Conservation (phyloP, 306 rosid genomes). For the Morella rubra region DNA sequence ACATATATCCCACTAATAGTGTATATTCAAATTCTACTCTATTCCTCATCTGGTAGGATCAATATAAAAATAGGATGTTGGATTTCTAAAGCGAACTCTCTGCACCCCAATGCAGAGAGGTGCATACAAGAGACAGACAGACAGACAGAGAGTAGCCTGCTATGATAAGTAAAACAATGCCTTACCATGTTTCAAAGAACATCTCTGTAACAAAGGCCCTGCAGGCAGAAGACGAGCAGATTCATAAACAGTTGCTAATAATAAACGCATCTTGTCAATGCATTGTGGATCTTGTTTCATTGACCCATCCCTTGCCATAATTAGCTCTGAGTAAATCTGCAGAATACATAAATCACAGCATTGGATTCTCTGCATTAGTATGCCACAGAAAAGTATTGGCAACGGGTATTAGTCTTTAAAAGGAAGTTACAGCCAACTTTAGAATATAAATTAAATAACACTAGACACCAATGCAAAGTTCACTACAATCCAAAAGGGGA, state of each 20-base stretch:
- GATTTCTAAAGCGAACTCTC: background rate
- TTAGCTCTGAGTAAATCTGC: conserved; percentile 67
- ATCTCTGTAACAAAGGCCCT: conserved; percentile 74
- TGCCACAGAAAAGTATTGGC: background rate
- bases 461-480: background rate
- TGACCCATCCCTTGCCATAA: conserved; percentile 36
- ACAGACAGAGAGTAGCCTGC: background rate
- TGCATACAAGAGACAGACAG: background rate
- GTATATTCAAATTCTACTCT: background rate
- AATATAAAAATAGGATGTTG: background rate
- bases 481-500: background rate
- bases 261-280: conserved; percentile 61
- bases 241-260: conserved; percentile 75
- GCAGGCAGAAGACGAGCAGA: conserved; percentile 72
- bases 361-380: background rate
- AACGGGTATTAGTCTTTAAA: background rate
- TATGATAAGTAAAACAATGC: conserved; percentile 15
- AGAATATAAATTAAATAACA: background rate
- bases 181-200: conserved; percentile 70
- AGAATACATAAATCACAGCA: conserved; percentile 19
- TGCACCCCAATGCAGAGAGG: background rate
- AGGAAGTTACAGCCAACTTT: background rate
- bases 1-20: background rate
- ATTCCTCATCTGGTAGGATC: background rate
- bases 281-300: conserved; percentile 42